Evolutionary conservation across 345 rosid genomes (phyloP), one percentile per base, ranked within the genome.

Genomic region (Barbarea vulgaris): DNA sequence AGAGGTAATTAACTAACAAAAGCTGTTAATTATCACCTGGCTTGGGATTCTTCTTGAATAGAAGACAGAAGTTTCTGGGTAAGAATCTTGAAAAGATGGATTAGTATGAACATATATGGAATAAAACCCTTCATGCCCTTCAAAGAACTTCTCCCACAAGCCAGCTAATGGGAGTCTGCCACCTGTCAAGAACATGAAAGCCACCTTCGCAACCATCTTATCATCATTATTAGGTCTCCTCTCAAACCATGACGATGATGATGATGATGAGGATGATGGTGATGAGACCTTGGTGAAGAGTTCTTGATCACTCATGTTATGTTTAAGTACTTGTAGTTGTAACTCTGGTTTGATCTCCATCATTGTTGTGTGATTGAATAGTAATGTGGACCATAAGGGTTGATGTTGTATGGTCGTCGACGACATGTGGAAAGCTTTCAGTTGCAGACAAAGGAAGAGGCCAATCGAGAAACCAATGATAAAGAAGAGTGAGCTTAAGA

Each of bases 101-200:
- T 77, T 83, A 6, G 96, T 70, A 69, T 92, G 97, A 12, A 90
- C 84, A 66, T 90, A 89, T 74, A 92, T 84, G 14, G 96, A 83
- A 77, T 84, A 90, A 25, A 84, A 68, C 22, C 88, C 88, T 71
- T 86, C 51, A 61, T 92, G 81, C 0, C 91, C 91, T 62, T 83
- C 55, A 67, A 92, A 87, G 70, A 88, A 87, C 65, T 81, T 85
- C 67, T 90, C 97, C 96, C 97, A 90, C 78, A 90, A 41, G 1
- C 85, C 85, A 80, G 91, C 87, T 72, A 92, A 77, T 15, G 88
- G 84, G 59, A 92, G 82, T 7, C 85, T 81, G 25, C 93, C 87
- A 42, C 52, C 76, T 3, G 88, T 84, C 87, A 92, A 68, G 83
- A 88, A 92, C 93, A 92, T 71, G 78, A 92, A 92, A 0, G 93